A percentile compares a stretch with the other conserved stretches of the same genome.
Conservation (phyloP, 176 grass and related monocot genomes). For the Pontederia crassipes region DNA sequence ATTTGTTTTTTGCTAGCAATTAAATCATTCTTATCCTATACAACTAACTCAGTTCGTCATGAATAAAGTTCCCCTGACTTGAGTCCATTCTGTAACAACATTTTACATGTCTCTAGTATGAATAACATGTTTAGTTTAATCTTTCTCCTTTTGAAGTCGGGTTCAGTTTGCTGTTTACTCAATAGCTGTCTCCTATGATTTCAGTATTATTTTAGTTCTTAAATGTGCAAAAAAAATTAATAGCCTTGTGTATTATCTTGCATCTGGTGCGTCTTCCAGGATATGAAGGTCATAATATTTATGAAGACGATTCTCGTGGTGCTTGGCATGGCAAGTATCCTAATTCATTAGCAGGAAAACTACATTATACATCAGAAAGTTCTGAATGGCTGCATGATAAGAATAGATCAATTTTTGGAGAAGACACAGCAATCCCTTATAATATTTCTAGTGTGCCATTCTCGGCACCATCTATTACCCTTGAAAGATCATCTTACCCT, state of each 20-base stretch:
- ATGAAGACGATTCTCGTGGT: constrained; percentile 12
- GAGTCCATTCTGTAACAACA: too few relatives aligned
- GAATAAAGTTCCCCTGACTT: too few relatives aligned
- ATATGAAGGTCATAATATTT: neutral
- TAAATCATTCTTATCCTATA: too few relatives aligned
- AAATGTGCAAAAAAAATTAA: neutral
- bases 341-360: constrained; percentile 2
- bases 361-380: constrained; percentile 1
- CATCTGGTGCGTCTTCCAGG: neutral
- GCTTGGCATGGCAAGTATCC: neutral
- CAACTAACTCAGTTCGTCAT: too few relatives aligned
- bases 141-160: too few relatives aligned
- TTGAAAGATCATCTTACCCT: neutral
- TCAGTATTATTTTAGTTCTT: neutral
- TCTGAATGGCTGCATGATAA: constrained; percentile 4
- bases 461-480: neutral
- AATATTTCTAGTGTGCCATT: neutral
- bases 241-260: neutral
- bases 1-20: too few relatives aligned
- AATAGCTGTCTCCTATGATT: too few relatives aligned
- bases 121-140: too few relatives aligned
- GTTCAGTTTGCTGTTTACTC: too few relatives aligned
- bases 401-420: neutral
- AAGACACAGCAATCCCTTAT: neutral
- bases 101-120: too few relatives aligned